Evolutionary conservation across 768 basidiomycete species (phyloP), one percentile per base, ranked within the genome.

Genomic region (Serpula lacrymans): DNA sequence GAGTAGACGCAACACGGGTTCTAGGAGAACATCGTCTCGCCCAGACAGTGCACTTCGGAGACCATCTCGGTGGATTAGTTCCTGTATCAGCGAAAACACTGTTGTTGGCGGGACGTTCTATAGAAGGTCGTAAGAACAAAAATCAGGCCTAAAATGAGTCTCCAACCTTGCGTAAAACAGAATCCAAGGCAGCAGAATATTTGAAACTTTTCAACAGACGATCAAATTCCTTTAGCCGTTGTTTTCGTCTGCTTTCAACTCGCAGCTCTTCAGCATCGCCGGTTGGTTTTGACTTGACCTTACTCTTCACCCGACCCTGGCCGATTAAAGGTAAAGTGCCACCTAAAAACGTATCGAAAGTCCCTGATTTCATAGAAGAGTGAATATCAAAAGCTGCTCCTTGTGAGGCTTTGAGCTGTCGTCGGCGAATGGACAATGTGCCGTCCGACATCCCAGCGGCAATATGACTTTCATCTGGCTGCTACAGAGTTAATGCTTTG

Each of bases 391-490:
- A 53, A 32, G 67, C 63, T 3, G 59, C 51, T 3, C 63, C 60
- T 57, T 88, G 80, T n/a, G 76, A 77, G 0, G 78, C 64, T 60
- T 88, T 93, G 13, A 74, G 77, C 50, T 90, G 86, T 43, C 94
- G 78, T 50, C 90, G 77, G 21, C 96, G 88, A 34, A 99, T 79
- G n/a, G 94, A 94, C n/a, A 99, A 73, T 2, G 95, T 97, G 2
- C 95, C 95, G 57, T 98, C 96, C 12, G 92, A 84, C 85, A 97
- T 90, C n/a, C 96, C 96, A 1, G 89, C 88, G 1, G 90, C 88
- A 28, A 99, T 85, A 55, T 98, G 96, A 0, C 92, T 94, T 52
- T 96, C 90, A 59, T 98, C 94, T 20, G 92, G 93, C 92, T 97
- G 52, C 13, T 34, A 5, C 20, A 51, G 31, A 57, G 50, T 21